These are phyloP conservation scores for Penicillium lagena DNA, from an alignment of 495 filamentous ascomycete genomes.

Conservation along the genomic window DNA sequence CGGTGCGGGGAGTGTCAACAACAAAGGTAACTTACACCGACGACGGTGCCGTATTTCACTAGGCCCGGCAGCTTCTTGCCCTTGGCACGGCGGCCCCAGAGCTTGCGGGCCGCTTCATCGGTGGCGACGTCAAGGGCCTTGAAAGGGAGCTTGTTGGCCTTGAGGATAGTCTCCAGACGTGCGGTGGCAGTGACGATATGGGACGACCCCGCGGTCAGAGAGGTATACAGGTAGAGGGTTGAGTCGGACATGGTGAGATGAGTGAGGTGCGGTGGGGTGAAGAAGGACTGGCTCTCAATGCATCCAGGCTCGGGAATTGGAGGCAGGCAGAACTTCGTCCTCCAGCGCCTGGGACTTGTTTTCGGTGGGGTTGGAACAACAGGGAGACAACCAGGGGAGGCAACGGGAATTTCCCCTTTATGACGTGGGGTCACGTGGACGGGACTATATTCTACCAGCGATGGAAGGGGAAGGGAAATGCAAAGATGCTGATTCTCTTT, in stretches of 20 bases:
- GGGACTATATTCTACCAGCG: background rate
- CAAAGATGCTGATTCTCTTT: no score
- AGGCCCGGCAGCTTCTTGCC: slow-evolving; percentile 80
- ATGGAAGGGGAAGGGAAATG: no score
- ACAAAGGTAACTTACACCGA: slow-evolving; percentile 61
- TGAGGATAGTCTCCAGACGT: slow-evolving; percentile 91
- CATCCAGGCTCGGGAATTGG: background rate
- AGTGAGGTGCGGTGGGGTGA: no score
- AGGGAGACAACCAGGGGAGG: no score
- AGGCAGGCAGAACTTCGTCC: background rate
- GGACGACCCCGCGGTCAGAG: slow-evolving; percentile 91
- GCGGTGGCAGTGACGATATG: slow-evolving; percentile 96
- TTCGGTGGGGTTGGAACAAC: no score
- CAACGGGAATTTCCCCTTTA: background rate
- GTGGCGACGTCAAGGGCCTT: slow-evolving; percentile 88
- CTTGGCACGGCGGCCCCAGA: slow-evolving; percentile 81
- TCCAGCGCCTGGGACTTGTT: no score
- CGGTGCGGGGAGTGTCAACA: no score
- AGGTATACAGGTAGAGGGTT: slow-evolving; percentile 88
- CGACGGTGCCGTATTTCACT: slow-evolving; percentile 77
- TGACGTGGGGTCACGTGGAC: background rate
- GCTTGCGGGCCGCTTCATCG: slow-evolving; percentile 81
- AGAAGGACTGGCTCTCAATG: background rate
- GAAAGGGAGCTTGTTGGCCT: slow-evolving; percentile 90
- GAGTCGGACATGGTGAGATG: slow-evolving; percentile 49